These are phyloP conservation scores for Paratrypanosoma confusum DNA, from an alignment of 208 protist genomes.

Conservation along the genomic window DNA sequence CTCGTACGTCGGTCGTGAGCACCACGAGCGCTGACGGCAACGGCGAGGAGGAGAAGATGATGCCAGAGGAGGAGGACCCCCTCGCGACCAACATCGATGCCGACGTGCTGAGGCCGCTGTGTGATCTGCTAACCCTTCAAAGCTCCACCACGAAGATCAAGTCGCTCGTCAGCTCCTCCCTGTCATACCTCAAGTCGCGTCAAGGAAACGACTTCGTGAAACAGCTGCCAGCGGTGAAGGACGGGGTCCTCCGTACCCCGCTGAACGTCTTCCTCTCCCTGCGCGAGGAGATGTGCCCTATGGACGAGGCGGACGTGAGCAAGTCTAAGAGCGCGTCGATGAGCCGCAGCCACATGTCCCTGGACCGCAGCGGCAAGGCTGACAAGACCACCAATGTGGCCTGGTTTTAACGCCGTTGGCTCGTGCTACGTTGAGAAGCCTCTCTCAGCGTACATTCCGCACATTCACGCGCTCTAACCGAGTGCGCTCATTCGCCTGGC, in stretches of 20 bases:
- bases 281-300: conserved; percentile 39
- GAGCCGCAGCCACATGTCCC: conserved; percentile 5
- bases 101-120: conserved; percentile 42
- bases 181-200: conserved; percentile 23
- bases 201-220: conserved; percentile 33
- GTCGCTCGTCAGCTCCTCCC: no score
- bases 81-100: conserved; percentile 37
- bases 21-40: conserved; percentile 7
- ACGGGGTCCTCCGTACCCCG: conserved; percentile 54
- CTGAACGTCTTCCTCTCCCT: conserved; percentile 69
- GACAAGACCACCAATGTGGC: conserved; percentile 24
- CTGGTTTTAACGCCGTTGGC: conserved; percentile 55
- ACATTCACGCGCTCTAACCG: no score
- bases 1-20: conserved; percentile 6
- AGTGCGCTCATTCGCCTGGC: no score
- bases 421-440: no score
- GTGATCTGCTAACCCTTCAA: conserved; percentile 39
- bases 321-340: conserved; percentile 6
- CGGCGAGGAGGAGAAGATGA: conserved; percentile 19
- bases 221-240: conserved; percentile 46
- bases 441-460: no score
- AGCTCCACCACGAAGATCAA: no score
- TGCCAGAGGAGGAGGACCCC: conserved; percentile 58
- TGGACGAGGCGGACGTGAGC: conserved; percentile 14
- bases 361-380: not conserved